Evolutionary conservation across 345 rosid genomes (phyloP).

Genomic region (Eutrema japonicum): DNA sequence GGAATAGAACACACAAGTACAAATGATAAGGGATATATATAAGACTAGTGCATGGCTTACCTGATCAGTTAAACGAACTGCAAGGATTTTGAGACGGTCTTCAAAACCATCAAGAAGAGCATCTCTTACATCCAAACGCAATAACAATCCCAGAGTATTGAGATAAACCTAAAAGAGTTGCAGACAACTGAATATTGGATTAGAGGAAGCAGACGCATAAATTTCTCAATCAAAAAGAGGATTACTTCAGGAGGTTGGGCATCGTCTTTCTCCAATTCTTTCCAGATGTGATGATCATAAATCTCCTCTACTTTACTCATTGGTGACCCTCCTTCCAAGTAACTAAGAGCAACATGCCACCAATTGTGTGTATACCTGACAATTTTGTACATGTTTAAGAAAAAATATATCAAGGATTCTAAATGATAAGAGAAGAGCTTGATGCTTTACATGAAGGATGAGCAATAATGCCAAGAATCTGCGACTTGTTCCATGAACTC

Average conservation of each 20-base stretch:
- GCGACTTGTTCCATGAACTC: slow-evolving; percentile 79
- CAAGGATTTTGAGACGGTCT: slow-evolving; percentile 60
- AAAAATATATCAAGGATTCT: neutral
- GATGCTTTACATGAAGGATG: slow-evolving; percentile 72
- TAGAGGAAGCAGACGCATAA: slow-evolving; percentile 15
- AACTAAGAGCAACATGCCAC: slow-evolving; percentile 98
- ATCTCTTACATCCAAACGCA: slow-evolving; percentile 68
- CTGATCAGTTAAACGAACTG: slow-evolving; percentile 53
- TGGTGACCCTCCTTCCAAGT: slow-evolving; percentile 84
- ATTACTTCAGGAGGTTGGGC: slow-evolving; percentile 61
- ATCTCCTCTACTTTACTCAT: slow-evolving; percentile 61
- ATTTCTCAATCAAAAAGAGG: neutral
- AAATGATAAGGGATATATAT: too few relatives aligned
- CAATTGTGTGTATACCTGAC: slow-evolving; percentile 88
- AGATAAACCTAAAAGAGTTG: slow-evolving; percentile 64
- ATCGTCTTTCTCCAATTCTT: slow-evolving; percentile 67
- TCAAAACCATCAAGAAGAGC: slow-evolving; percentile 48
- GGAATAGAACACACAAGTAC: neutral
- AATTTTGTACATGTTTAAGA: neutral
- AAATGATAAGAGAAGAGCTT: slow-evolving; percentile 6
- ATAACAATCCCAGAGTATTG: slow-evolving; percentile 72
- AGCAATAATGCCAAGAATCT: slow-evolving; percentile 64
- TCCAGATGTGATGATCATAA: slow-evolving; percentile 77
- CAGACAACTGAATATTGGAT: slow-evolving; percentile 21
- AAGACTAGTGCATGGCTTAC: slow-evolving; percentile 45